Conservation (phyloP, 2,329 filamentous ascomycete species). For the Ophiocordyceps camponoti-leonardi region DNA sequence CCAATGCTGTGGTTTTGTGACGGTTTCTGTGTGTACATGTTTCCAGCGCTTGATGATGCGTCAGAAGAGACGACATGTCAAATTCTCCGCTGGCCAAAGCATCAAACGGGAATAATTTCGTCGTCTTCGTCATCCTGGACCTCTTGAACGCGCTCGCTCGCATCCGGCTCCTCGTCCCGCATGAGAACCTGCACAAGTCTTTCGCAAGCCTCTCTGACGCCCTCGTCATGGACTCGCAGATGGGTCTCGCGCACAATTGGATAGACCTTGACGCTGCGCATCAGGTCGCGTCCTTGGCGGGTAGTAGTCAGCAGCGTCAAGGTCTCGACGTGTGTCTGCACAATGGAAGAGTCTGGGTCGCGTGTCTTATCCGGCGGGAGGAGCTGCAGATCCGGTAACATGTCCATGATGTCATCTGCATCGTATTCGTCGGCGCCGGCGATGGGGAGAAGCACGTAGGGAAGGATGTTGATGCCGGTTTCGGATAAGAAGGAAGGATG, state of each 20-base stretch:
- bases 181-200: slow-evolving; percentile 78
- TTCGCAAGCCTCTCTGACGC: slow-evolving; percentile 70
- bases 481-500: slow-evolving; percentile 57
- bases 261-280: slow-evolving; percentile 71
- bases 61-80: too few species aligned
- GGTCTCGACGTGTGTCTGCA: slow-evolving; percentile 81
- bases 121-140: slow-evolving; percentile 34
- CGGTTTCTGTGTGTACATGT: too few species aligned
- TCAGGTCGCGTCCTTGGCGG: slow-evolving; percentile 50
- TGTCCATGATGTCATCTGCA: slow-evolving; percentile 68
- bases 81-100: not conserved
- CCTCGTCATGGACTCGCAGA: slow-evolving; percentile 57
- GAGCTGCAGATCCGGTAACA: slow-evolving; percentile 82
- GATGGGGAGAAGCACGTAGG: slow-evolving; percentile 77
- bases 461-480: slow-evolving; percentile 62
- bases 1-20: too few species aligned
- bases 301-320: slow-evolving; percentile 70
- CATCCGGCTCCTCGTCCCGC: slow-evolving; percentile 41
- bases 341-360: slow-evolving; percentile 58
- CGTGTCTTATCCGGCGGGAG: slow-evolving; percentile 78
- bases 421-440: slow-evolving; percentile 78
- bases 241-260: slow-evolving; percentile 80
- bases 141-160: slow-evolving; percentile 27
- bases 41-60: too few species aligned
- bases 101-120: slow-evolving; percentile 31